Percentiles rank a stretch among this genome's conserved stretches.
These are phyloP conservation scores for Daucus carota DNA, from an alignment of 129 eudicot genomes.

Conservation along the genomic window DH1_v3.0 NC_030389.2:4382501-4383000, in stretches of 20 bases:
- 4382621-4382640: not conserved
- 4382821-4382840: not conserved
- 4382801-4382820: not conserved
- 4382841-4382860: not conserved
- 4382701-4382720: not conserved
- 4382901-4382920: not conserved
- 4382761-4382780: no score
- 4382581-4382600: not conserved
- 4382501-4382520: not conserved
- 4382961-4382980: not conserved
- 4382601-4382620: no score
- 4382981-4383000: not conserved
- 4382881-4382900: not conserved
- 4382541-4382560: not conserved
- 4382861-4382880: not conserved
- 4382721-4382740: no score
- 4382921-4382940: not conserved
- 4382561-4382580: not conserved
- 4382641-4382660: not conserved
- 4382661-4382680: not conserved
- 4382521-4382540: not conserved
- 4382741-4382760: not conserved
- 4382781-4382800: not conserved
- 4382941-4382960: not conserved
- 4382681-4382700: not conserved